Base-by-base conservation (phyloP, 2,329 filamentous ascomycete genomes). In the Trichoderma arundinaceum region DNA sequence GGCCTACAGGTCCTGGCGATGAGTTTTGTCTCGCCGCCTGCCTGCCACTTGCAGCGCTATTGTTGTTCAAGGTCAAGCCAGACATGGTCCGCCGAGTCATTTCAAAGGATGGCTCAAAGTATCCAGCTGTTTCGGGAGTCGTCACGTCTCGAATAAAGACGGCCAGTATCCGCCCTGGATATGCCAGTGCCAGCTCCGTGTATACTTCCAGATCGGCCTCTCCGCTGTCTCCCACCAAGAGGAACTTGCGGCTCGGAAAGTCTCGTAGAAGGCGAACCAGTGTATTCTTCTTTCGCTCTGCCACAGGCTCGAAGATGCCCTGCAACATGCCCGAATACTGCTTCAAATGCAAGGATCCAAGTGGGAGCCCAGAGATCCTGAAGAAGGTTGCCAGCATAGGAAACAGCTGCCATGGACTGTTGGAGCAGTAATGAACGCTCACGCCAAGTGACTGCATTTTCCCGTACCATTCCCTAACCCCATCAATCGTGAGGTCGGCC, bases 191-290 rank as follows among this genome's bases (percentile, higher is more conserved):
- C n/a, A 97, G 85, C 69, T 99, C 95, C 0, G 94, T 97, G 74
- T 99, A 99, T 0, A 98, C 93, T 76, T 99, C 96, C 3, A 99
- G 82, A 77, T 99, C 96, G 7, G 94, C 95, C 78, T 99, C 95
- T 43, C 96, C 95, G 71, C 94, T 97, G 75, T 99, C 95, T 8
- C 95, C 95, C 9, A 98, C 91, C 2, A 99, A 84, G 2, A 99
- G 86, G 73, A 99, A 99, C 72, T 88, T 92, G 51, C 95, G 84
- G 57, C 93, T 85, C 0, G 95, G 95, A 71, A 99, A 99, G 75
- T 99, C 96, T 62, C 85, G 83, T 73, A 98, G 83, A 32, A 99
- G 90, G 71, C 89, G 89, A 69, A 96, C 92, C 1, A 99, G 81
- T 0, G 92, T 94, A 0, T 90, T 88, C 76, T 93, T 94, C 80